Evolutionary conservation across 1,284 basidiomycete genomes (phyloP).

Genomic region (Marasmius fiardii): DNA sequence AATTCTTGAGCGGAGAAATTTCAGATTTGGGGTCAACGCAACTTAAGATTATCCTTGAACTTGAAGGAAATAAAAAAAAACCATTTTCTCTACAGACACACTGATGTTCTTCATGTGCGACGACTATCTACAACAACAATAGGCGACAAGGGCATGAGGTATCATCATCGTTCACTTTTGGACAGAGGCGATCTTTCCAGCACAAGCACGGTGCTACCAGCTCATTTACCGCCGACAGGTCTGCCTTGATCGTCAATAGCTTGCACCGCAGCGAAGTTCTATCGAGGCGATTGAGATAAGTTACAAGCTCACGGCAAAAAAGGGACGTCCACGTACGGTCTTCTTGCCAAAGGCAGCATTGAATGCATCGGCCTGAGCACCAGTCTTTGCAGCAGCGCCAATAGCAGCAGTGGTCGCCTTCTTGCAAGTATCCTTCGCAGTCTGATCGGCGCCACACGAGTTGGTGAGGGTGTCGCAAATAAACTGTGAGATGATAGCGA

Average conservation of each 20-base stretch:
- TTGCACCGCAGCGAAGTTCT: slow-evolving; percentile 37
- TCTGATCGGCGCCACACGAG: slow-evolving; percentile 40
- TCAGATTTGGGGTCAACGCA: too few species aligned
- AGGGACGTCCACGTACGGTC: slow-evolving; percentile 37
- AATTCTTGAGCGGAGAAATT: too few species aligned
- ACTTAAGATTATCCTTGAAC: too few species aligned
- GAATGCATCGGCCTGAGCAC: slow-evolving; percentile 56
- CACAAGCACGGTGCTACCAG: too few species aligned
- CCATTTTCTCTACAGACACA: too few species aligned
- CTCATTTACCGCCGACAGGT: slow-evolving; percentile 16
- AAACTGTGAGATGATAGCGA: slow-evolving; percentile 50
- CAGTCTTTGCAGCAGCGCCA: slow-evolving; percentile 38
- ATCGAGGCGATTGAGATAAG: too few species aligned
- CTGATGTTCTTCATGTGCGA: too few species aligned
- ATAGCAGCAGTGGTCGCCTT: slow-evolving; percentile 36
- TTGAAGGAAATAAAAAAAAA: too few species aligned
- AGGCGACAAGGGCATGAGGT: background rate
- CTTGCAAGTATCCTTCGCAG: slow-evolving; percentile 41
- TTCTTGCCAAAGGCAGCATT: slow-evolving; percentile 51
- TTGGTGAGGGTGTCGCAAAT: slow-evolving; percentile 47
- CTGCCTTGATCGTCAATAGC: slow-evolving; percentile 36
- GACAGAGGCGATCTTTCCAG: slow-evolving; percentile 8
- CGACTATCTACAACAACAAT: too few species aligned
- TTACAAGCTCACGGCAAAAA: too few species aligned
- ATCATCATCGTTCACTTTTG: slow-evolving; percentile 16